Percentiles rank a stretch among this genome's conserved stretches.
Evolutionary conservation across 129 eudicot species (phyloP).

Genomic region (Heracleum sosnowskyi): DNA sequence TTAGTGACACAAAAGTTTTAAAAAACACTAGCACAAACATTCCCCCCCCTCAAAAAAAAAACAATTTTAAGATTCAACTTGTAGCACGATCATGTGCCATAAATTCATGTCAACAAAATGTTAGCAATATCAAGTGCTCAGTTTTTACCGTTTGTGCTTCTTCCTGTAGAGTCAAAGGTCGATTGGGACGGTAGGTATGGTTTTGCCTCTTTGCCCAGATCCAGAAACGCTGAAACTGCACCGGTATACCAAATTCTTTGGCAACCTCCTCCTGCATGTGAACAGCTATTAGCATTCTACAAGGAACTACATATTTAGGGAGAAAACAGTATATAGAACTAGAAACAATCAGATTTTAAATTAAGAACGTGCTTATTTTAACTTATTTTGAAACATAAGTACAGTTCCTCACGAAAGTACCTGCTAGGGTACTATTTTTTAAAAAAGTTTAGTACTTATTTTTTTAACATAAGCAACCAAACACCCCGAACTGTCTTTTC

Average conservation of each 20-base stretch:
- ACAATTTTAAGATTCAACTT: not conserved
- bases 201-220: conserved; percentile 96
- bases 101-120: not conserved
- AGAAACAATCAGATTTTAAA: not conserved
- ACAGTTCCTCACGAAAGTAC: not conserved
- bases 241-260: conserved; percentile 88
- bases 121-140: not conserved
- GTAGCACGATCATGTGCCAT: not conserved
- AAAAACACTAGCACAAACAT: not conserved
- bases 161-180: conserved; percentile 77
- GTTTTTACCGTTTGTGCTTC: conserved; percentile 69
- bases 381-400: not conserved
- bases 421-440: no score
- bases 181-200: conserved; percentile 92
- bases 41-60: no score
- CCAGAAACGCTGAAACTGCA: conserved; percentile 90
- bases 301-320: not conserved
- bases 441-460: not conserved
- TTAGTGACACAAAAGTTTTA: not conserved
- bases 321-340: not conserved
- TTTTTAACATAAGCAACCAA: not conserved
- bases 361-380: not conserved
- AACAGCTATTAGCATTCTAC: conserved; percentile 5
- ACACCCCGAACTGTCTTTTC: not conserved
- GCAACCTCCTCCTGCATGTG: conserved; percentile 86